Conservation (phyloP, 164 flowering plant genomes). For the Dillenia suffruticosa region DNA sequence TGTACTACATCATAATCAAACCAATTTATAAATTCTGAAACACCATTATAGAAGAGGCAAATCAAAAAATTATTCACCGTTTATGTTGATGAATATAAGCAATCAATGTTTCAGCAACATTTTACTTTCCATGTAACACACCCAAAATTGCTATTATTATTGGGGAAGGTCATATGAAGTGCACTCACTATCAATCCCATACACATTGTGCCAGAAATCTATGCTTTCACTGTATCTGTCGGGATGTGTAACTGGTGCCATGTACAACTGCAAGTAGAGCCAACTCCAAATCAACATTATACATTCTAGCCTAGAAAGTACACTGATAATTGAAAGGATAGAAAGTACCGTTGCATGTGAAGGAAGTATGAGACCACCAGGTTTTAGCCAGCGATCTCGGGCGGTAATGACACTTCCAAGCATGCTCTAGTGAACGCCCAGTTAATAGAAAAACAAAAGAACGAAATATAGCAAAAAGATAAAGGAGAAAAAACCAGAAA, state of each 20-base stretch:
- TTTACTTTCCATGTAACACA: too few relatives aligned
- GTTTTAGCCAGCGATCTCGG: constrained; percentile 96
- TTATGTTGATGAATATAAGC: too few relatives aligned
- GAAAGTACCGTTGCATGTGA: constrained; percentile 71
- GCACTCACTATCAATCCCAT: constrained; percentile 96
- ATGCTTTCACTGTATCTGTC: constrained; percentile 90
- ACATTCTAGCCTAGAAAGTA: too few relatives aligned
- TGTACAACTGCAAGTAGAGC: constrained; percentile 61
- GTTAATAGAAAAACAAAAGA: constrained; percentile 1
- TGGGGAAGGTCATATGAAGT: background rate
- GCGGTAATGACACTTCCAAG: constrained; percentile 95
- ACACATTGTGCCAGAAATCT: constrained; percentile 96
- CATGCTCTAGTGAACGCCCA: constrained; percentile 59
- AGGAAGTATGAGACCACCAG: constrained; percentile 97
- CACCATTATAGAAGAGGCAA: too few relatives aligned
- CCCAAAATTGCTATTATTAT: too few relatives aligned
- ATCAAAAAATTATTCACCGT: too few relatives aligned
- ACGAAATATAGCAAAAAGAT: background rate
- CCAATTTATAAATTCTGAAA: too few relatives aligned
- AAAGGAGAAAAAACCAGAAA: constrained; percentile 1
- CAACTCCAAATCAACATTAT: too few relatives aligned
- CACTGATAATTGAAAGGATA: too few relatives aligned
- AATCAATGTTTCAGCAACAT: too few relatives aligned
- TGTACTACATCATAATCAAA: too few relatives aligned
- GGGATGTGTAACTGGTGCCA: constrained; percentile 92